Evolutionary conservation across 495 filamentous ascomycete species (phyloP).

Genomic region (Baudoinia panamericana): DNA sequence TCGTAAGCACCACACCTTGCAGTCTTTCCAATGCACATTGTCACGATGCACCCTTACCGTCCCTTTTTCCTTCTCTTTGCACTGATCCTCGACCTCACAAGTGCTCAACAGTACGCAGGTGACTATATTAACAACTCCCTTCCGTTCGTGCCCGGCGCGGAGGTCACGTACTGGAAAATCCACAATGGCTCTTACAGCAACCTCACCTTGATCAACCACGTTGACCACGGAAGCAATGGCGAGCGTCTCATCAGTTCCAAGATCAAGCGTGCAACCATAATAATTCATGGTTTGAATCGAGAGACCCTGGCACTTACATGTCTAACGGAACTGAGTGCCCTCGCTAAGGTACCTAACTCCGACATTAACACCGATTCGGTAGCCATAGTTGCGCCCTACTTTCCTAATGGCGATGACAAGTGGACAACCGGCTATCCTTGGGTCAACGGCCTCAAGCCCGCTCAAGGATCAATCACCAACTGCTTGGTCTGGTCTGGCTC

Average conservation of each 20-base stretch:
- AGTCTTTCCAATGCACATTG: no score
- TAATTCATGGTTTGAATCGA: conserved; percentile 15
- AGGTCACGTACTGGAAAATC: conserved; percentile 17
- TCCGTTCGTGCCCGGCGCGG: conserved; percentile 10
- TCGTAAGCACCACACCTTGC: no score
- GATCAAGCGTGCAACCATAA: conserved; percentile 13
- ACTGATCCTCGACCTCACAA: neutral
- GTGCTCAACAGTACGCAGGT: conserved; percentile 18
- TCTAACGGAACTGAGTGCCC: conserved; percentile 14
- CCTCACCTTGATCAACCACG: conserved; percentile 21
- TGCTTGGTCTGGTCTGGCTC: conserved; percentile 19
- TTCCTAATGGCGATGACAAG: conserved; percentile 21
- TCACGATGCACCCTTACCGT: no score
- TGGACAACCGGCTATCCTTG: conserved; percentile 18
- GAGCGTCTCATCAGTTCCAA: conserved; percentile 5
- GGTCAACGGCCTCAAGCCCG: conserved; percentile 12
- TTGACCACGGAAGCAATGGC: conserved; percentile 4
- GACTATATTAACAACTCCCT: conserved; percentile 12
- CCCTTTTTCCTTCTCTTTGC: neutral
- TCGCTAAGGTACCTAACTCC: conserved; percentile 8
- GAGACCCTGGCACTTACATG: no score
- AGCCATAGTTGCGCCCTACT: conserved; percentile 17
- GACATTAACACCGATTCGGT: conserved; percentile 15
- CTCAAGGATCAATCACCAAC: conserved; percentile 16
- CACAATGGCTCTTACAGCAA: conserved; percentile 15